Evolutionary conservation across 345 rosid genomes (phyloP).

Genomic region (Gynandropsis gynandra): DNA sequence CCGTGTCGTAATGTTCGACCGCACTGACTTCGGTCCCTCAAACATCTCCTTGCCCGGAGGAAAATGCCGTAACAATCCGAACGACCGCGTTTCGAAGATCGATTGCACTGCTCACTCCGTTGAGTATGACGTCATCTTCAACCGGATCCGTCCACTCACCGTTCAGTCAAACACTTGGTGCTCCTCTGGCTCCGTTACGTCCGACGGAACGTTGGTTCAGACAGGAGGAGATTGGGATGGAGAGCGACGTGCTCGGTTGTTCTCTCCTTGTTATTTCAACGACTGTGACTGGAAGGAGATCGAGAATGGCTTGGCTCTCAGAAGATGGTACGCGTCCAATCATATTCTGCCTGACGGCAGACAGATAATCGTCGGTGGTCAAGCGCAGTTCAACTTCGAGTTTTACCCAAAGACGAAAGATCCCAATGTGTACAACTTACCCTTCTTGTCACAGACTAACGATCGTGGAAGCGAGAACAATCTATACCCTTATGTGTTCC

Average conservation of each 20-base stretch:
- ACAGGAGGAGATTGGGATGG: conserved; percentile 59
- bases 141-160: conserved; percentile 36
- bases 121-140: conserved; percentile 32
- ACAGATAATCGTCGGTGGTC: conserved; percentile 64
- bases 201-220: conserved; percentile 55
- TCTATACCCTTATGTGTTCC: conserved; percentile 69
- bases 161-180: conserved; percentile 47
- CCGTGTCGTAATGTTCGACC: conserved; percentile 69
- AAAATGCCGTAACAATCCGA: conserved; percentile 44
- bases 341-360: conserved; percentile 66
- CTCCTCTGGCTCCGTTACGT: conserved; percentile 38
- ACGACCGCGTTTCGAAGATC: conserved; percentile 9
- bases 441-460: conserved; percentile 46
- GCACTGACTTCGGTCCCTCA: conserved; percentile 73
- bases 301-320: conserved; percentile 26
- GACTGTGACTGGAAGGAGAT: conserved; percentile 62
- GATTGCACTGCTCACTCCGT: conserved; percentile 74
- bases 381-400: conserved; percentile 57
- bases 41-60: conserved; percentile 56
- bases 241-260: conserved; percentile 47
- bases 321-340: conserved; percentile 58
- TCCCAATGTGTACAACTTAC: conserved; percentile 31
- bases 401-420: conserved; percentile 49
- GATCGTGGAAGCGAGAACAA: conserved; percentile 55
- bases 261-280: conserved; percentile 41